Conservation (phyloP, 106 monocot genomes). For the Platanthera zijinensis region DNA sequence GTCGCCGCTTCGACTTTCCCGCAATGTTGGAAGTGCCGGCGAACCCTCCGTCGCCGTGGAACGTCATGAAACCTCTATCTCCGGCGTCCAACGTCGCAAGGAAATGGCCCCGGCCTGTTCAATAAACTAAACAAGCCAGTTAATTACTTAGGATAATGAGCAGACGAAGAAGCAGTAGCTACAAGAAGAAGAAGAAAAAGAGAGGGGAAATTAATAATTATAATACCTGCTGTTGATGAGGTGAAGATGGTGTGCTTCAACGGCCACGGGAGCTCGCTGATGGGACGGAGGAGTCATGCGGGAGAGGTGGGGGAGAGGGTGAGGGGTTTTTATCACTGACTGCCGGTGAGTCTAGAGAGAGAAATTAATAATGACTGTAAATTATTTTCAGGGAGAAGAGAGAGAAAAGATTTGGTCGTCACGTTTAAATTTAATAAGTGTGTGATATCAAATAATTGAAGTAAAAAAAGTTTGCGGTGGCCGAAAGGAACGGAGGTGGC, state of each 20-base stretch:
- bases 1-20: too few relatives aligned
- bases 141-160: neutral
- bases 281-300: neutral
- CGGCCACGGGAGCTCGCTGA: slow-evolving; percentile 29
- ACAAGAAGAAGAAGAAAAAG: neutral
- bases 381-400: neutral
- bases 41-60: neutral
- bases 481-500: too few relatives aligned
- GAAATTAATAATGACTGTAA: neutral
- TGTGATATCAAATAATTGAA: too few relatives aligned
- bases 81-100: neutral
- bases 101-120: neutral
- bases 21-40: too few relatives aligned
- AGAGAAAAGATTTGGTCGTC: neutral
- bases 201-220: too few relatives aligned
- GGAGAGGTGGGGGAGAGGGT: slow-evolving; percentile 7
- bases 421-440: too few relatives aligned
- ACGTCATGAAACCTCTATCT: neutral
- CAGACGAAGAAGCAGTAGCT: neutral
- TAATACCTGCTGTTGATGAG: slow-evolving; percentile 12
- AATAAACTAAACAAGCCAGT: neutral
- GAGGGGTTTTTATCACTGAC: neutral
- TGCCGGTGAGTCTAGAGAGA: slow-evolving; percentile 1
- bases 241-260: slow-evolving; percentile 51
- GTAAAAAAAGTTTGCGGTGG: too few relatives aligned